A percentile compares a stretch with the other conserved stretches of the same genome.
phyloP scores from a whole-genome alignment of 108 stramenopile species.

The Cyclotella choctawhatcheeana region DNA sequence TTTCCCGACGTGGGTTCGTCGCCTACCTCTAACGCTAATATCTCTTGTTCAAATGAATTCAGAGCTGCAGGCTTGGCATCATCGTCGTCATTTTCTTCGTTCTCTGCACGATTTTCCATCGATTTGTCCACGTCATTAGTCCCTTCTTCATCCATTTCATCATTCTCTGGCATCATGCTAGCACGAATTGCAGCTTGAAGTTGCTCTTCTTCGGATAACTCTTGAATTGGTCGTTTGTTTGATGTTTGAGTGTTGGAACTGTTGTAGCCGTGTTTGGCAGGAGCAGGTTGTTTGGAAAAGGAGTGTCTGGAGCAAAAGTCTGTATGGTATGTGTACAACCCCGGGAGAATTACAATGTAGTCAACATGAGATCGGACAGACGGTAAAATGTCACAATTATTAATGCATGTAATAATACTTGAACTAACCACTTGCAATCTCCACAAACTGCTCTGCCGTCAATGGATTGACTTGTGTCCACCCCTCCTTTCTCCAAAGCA shows the following conservation, averaged over 20 bases:
- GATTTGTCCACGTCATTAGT: conserved; percentile 33
- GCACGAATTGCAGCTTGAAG: conserved; percentile 87
- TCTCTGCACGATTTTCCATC: conserved; percentile 9
- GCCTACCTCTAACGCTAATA: conserved; percentile 56
- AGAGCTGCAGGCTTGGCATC: conserved; percentile 41
- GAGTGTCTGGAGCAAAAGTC: conserved; percentile 91
- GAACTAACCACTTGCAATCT: conserved; percentile 64
- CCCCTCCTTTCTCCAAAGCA: conserved; percentile 88
- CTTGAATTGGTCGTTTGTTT: conserved; percentile 52
- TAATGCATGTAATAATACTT: not conserved
- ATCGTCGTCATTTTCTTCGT: conserved; percentile 24
- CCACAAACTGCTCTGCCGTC: conserved; percentile 80
- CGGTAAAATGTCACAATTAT: not conserved
- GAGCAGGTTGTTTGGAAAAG: conserved; percentile 75
- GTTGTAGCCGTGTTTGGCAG: conserved; percentile 48
- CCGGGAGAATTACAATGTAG: no score
- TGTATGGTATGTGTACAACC: no score
- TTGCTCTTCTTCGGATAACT: conserved; percentile 86
- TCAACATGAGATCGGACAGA: no score
- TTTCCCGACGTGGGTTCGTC: conserved; percentile 57
- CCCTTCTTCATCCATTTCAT: conserved; percentile 33
- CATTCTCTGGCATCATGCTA: conserved; percentile 56
- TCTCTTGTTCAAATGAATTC: conserved; percentile 48
- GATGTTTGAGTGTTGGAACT: not conserved
- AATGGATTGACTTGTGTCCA: conserved; percentile 89